Evolutionary conservation across 805 yeast species (phyloP).

Genomic region (Suhomyces vadensis): DNA sequence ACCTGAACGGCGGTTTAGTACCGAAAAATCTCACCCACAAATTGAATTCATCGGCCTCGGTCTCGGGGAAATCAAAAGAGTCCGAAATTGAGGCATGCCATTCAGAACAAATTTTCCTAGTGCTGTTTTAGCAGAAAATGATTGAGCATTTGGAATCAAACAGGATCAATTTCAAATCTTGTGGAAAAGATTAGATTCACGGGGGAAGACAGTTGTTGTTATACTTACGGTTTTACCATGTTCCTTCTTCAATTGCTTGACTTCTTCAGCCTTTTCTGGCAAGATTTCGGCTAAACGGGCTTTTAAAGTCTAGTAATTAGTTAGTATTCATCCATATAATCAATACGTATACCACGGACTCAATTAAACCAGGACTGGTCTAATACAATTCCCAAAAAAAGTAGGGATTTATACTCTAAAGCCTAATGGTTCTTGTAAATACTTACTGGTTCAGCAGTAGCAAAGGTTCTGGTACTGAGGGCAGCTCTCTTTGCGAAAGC

Average conservation of each 20-base stretch:
- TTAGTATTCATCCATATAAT: constrained; percentile 9
- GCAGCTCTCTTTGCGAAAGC: constrained; percentile 27
- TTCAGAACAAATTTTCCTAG: background rate
- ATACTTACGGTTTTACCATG: constrained; percentile 75
- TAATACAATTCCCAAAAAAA: background rate
- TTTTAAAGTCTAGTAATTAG: constrained; percentile 64
- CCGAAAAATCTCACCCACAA: background rate
- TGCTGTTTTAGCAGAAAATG: no score
- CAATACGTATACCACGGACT: background rate
- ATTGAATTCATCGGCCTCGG: background rate
- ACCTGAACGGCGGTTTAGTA: background rate
- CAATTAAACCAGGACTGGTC: background rate
- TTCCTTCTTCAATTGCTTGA: constrained; percentile 85
- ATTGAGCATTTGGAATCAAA: no score
- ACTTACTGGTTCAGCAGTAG: constrained; percentile 40
- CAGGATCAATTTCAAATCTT: no score
- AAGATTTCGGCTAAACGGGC: constrained; percentile 91
- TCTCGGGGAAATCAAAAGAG: background rate
- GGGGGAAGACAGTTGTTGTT: background rate
- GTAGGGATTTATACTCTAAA: no score
- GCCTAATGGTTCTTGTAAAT: background rate
- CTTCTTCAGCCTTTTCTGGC: constrained; percentile 90
- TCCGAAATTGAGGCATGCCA: background rate
- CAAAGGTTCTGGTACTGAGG: constrained; percentile 27
- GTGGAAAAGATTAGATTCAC: background rate